A percentile compares a stretch with the other conserved stretches of the same genome.
Evolutionary conservation across 1,284 basidiomycete genomes (phyloP).

Genomic region (Apiotrichum gracile): DNA sequence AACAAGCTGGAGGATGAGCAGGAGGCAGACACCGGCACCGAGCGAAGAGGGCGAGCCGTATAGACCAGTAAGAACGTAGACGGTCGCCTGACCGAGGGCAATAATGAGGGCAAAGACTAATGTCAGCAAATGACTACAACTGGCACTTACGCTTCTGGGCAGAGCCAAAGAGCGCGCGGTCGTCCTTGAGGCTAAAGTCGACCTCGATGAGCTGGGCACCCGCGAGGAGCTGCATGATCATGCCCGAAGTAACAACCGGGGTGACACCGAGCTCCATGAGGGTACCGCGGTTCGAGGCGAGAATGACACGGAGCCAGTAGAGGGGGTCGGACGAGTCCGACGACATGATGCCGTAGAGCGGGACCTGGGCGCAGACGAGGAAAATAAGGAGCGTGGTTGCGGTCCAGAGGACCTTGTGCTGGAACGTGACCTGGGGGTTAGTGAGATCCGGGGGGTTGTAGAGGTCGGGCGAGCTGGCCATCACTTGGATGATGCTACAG

Average conservation of each 20-base stretch:
- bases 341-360: constrained; percentile 95
- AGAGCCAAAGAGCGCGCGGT: constrained; percentile 88
- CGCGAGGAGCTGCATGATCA: constrained; percentile 99
- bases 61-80: constrained; percentile 94
- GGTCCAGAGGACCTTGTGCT: constrained; percentile 95
- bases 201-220: constrained; percentile 97
- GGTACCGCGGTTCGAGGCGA: constrained; percentile 95
- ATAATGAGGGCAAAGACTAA: constrained; percentile 95
- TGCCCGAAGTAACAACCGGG: constrained; percentile 94
- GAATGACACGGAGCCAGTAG: constrained; percentile 99
- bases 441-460: not conserved
- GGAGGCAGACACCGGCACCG: constrained; percentile 89
- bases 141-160: constrained; percentile 83
- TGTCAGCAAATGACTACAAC: not conserved
- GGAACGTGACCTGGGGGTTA: constrained; percentile 70
- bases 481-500: not conserved
- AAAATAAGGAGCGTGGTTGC: constrained; percentile 95
- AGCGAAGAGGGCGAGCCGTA: constrained; percentile 91
- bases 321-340: constrained; percentile 96
- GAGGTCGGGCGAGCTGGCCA: not conserved
- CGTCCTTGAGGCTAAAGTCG: constrained; percentile 95
- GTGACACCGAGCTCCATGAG: constrained; percentile 99
- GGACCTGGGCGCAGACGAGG: constrained; percentile 94
- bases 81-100: constrained; percentile 90
- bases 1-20: constrained; percentile 93